These are phyloP conservation scores for Paecilomyces sp. DNA, from an alignment of 2,329 filamentous ascomycete genomes.

Conservation along the genomic window DNA sequence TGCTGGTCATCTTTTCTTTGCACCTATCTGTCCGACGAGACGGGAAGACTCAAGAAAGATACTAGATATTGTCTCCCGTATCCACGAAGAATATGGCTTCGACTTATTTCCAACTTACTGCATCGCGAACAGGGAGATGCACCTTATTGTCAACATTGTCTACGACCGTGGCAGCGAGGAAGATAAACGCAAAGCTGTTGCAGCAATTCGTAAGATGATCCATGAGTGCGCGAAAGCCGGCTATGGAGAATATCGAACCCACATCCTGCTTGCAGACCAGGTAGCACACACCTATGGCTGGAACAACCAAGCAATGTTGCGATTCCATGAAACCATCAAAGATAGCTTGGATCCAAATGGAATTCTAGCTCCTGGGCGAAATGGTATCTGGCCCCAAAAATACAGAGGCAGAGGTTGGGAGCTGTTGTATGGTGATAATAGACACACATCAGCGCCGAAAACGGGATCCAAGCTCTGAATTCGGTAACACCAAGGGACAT, in stretches of 20 bases:
- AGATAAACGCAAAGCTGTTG: constrained; percentile 15
- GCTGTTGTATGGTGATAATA: neutral
- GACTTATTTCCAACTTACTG: constrained; percentile 16
- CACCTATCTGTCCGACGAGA: constrained; percentile 27
- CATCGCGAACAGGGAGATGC: constrained; percentile 22
- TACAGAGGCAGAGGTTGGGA: constrained; percentile 4
- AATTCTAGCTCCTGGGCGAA: constrained; percentile 40
- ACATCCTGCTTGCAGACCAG: constrained; percentile 41
- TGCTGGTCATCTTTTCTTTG: constrained; percentile 25
- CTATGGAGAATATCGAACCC: constrained; percentile 42
- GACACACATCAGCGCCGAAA: neutral
- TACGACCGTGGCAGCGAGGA: constrained; percentile 19
- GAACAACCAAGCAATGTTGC: constrained; percentile 34
- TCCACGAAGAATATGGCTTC: constrained; percentile 12
- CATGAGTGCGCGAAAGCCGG: constrained; percentile 34
- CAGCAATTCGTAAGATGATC: constrained; percentile 22
- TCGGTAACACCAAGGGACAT: neutral
- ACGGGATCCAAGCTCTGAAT: neutral
- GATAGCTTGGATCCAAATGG: constrained; percentile 42
- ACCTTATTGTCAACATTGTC: constrained; percentile 27
- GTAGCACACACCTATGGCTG: constrained; percentile 38
- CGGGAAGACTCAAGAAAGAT: constrained; percentile 21
- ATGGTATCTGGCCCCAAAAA: constrained; percentile 32
- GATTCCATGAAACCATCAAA: constrained; percentile 40
- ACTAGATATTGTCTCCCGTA: constrained; percentile 17